Evolutionary conservation across 805 yeast species (phyloP), one percentile per base, ranked within the genome.

Genomic region (Myxozyma udenii): DNA sequence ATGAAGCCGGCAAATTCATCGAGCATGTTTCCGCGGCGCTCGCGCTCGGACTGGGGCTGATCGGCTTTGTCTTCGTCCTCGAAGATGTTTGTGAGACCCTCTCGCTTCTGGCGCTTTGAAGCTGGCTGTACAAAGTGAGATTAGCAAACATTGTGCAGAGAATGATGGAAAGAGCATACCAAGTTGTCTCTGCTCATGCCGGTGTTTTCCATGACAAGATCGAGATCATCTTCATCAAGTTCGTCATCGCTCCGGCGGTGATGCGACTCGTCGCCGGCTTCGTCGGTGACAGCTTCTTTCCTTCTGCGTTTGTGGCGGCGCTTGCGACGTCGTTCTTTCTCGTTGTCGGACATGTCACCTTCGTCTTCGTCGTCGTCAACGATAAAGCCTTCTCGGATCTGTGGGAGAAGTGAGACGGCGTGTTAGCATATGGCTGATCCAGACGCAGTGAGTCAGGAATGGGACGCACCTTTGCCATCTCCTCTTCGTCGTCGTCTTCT

Each of bases 1-100:
- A 93, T 93, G 71, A 93, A 93, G 66, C 90, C 98, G 67, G 89
- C 98, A 62, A 91, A 81, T 68, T 93, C 98, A 65, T 89, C 95
- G 59, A 81, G 69, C 39, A 68, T 72, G 50, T 66, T 56, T 57
- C 67, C 55, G 9, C 55, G 51, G 16, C 51, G 43, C 58, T 64
- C 49, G 3, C 4, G 23, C 5, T 5, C 18, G 22, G 38, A 12
- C 54, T 65, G 62, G n/a, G 58, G 57, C 23, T 58, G 58, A 14
- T 62, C 66, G 32, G 55, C 72, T 28, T 67, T 75, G 19, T 64
- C 71, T 19, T 58, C 72, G 24, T 66, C 93, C 14, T 88, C 81
- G 62, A 86, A 86, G 70, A 86, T 83, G 56, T 83, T 84, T 30
- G 75, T 77, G 48, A 86, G 74, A 0, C 81, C 84, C 48, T 38